Conservation (phyloP, 2,329 filamentous ascomycete species). For the Myotisia sp. region DNA sequence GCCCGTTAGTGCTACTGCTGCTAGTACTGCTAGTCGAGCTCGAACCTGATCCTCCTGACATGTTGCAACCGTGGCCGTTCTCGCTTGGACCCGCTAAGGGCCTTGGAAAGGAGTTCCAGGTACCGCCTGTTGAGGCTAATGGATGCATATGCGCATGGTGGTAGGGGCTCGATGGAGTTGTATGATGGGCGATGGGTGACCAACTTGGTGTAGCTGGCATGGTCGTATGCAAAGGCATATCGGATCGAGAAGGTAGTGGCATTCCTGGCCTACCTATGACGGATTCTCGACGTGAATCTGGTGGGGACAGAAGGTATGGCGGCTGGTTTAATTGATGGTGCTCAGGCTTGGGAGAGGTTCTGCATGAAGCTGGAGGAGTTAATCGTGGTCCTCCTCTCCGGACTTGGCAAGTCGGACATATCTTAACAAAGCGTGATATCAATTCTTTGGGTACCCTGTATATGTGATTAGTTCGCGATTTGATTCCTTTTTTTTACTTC, state of each 20-base stretch:
- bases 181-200: constrained; percentile 11
- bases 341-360: constrained; percentile 24
- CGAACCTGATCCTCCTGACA: no score
- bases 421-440: constrained; percentile 39
- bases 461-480: not conserved
- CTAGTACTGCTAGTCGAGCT: not conserved
- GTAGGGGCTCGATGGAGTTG: constrained; percentile 10
- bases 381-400: constrained; percentile 30
- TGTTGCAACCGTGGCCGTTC: no score
- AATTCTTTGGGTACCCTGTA: constrained; percentile 38
- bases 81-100: no score
- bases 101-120: constrained; percentile 10
- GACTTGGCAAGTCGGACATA: constrained; percentile 37
- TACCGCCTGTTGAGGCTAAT: constrained; percentile 12
- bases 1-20: not conserved
- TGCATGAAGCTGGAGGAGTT: constrained; percentile 28
- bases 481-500: not conserved
- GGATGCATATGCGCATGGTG: constrained; percentile 19
- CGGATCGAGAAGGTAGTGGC: constrained; percentile 8
- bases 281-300: constrained; percentile 24
- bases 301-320: constrained; percentile 25
- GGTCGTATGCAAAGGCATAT: constrained; percentile 5
- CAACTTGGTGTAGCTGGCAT: constrained; percentile 6
- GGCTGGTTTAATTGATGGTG: constrained; percentile 20
- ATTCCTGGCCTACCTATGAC: constrained; percentile 17